Evolutionary conservation across 805 yeast genomes (phyloP).

Genomic region (Zygoascus tannicola): DNA sequence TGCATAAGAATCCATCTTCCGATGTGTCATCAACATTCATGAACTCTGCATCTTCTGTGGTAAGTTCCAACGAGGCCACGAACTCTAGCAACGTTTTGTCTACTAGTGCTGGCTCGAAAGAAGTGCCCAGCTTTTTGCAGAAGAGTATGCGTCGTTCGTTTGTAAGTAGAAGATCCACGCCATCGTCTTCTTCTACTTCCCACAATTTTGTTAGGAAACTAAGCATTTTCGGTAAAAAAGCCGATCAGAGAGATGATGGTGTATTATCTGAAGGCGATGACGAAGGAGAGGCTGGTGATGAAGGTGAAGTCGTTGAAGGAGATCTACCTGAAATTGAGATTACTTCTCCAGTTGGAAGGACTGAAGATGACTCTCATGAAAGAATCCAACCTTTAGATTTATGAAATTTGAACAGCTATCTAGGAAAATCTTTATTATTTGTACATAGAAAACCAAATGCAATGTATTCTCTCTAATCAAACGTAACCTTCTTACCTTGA

Average conservation of each 20-base stretch:
- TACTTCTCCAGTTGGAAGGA: too few relatives aligned
- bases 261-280: slow-evolving; percentile 4
- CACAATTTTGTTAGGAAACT: slow-evolving; percentile 19
- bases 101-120: not conserved
- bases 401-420: too few relatives aligned
- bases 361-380: too few relatives aligned
- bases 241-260: slow-evolving; percentile 8
- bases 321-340: too few relatives aligned
- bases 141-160: slow-evolving; percentile 19
- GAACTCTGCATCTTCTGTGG: not conserved
- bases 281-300: slow-evolving; percentile 9
- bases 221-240: slow-evolving; percentile 19
- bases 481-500: slow-evolving; percentile 48
- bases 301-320: not conserved
- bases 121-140: slow-evolving; percentile 12
- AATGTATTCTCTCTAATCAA: too few relatives aligned
- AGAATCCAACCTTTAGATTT: too few relatives aligned
- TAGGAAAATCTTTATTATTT: too few relatives aligned
- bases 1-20: not conserved
- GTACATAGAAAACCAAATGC: too few relatives aligned
- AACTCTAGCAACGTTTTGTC: slow-evolving; percentile 7
- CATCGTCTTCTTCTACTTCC: not conserved
- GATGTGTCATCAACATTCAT: not conserved
- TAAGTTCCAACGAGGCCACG: slow-evolving; percentile 11
- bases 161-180: slow-evolving; percentile 6